A percentile compares a stretch with the other conserved stretches of the same genome.
These are phyloP conservation scores for Candida golubevii DNA, from an alignment of 805 yeast species.

Conservation along the genomic window DNA sequence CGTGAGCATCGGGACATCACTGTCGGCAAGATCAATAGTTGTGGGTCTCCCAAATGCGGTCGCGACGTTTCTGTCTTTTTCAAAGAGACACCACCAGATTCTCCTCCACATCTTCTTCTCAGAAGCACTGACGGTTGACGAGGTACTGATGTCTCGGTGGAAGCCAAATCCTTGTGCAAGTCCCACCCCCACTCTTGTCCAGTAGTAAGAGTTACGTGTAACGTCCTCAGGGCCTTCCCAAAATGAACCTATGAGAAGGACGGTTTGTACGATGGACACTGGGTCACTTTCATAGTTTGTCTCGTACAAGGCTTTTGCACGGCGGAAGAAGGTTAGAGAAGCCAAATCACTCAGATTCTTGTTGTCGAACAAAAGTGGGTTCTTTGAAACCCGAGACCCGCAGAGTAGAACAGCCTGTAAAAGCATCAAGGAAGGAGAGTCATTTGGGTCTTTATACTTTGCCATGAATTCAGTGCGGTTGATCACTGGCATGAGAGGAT, in stretches of 20 bases:
- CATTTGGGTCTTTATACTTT: constrained; percentile 48
- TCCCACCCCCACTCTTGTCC: constrained; percentile 66
- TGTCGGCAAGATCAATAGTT: constrained; percentile 63
- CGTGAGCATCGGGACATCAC: constrained; percentile 70
- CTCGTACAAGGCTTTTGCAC: constrained; percentile 74
- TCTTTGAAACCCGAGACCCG: constrained; percentile 58
- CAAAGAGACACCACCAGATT: constrained; percentile 74
- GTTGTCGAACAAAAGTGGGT: constrained; percentile 48
- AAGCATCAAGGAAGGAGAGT: constrained; percentile 62
- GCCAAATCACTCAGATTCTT: constrained; percentile 53
- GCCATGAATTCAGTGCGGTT: constrained; percentile 59
- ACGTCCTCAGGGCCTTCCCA: constrained; percentile 75
- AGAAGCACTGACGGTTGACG: constrained; percentile 35
- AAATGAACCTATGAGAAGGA: constrained; percentile 59
- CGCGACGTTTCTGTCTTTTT: constrained; percentile 65
- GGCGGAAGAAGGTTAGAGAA: constrained; percentile 49
- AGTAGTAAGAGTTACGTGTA: constrained; percentile 60
- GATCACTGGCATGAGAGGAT: constrained; percentile 66
- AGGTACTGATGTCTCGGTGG: constrained; percentile 51
- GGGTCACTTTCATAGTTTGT: constrained; percentile 65
- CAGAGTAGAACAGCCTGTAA: constrained; percentile 64
- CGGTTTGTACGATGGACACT: constrained; percentile 55
- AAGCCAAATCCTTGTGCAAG: constrained; percentile 75
- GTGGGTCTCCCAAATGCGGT: constrained; percentile 73
- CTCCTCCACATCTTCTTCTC: constrained; percentile 54